A percentile compares a stretch with the other conserved stretches of the same genome.
Evolutionary conservation across 305 asterid genomes (phyloP).

Genomic region (Fraxinus nigra): DNA sequence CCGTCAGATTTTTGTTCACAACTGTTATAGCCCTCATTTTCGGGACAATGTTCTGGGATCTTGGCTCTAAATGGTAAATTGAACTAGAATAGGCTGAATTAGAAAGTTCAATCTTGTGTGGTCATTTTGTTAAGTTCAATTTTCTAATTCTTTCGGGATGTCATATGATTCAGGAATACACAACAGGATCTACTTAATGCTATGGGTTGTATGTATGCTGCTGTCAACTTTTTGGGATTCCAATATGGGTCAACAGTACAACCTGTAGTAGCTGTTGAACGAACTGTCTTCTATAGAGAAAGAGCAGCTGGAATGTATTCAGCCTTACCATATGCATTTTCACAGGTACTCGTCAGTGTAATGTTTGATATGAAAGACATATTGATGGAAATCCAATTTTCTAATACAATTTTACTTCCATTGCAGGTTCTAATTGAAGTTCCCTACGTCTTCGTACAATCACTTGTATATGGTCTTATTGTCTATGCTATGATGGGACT

Average conservation of each 20-base stretch:
- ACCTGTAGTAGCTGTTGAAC: slow-evolving; percentile 57
- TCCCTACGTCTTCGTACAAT: slow-evolving; percentile 33
- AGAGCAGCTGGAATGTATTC: slow-evolving; percentile 71
- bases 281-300: slow-evolving; percentile 67
- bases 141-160: neutral
- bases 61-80: slow-evolving; percentile 43
- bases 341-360: slow-evolving; percentile 33
- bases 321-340: slow-evolving; percentile 56
- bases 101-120: neutral
- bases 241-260: slow-evolving; percentile 58
- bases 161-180: slow-evolving; percentile 30
- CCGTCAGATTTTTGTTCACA: slow-evolving; percentile 47
- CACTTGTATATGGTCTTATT: slow-evolving; percentile 29
- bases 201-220: slow-evolving; percentile 56
- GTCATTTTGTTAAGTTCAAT: neutral
- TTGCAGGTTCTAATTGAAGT: slow-evolving; percentile 38
- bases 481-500: slow-evolving; percentile 41
- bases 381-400: neutral
- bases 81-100: neutral
- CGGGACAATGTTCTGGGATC: slow-evolving; percentile 58
- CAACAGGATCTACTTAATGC: slow-evolving; percentile 53
- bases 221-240: slow-evolving; percentile 48
- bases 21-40: slow-evolving; percentile 38
- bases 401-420: neutral
- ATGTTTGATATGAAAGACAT: neutral